A percentile compares a stretch with the other conserved stretches of the same genome.
phyloP scores from a whole-genome alignment of 164 flowering plant species.

The Kingdonia uniflora region DNA sequence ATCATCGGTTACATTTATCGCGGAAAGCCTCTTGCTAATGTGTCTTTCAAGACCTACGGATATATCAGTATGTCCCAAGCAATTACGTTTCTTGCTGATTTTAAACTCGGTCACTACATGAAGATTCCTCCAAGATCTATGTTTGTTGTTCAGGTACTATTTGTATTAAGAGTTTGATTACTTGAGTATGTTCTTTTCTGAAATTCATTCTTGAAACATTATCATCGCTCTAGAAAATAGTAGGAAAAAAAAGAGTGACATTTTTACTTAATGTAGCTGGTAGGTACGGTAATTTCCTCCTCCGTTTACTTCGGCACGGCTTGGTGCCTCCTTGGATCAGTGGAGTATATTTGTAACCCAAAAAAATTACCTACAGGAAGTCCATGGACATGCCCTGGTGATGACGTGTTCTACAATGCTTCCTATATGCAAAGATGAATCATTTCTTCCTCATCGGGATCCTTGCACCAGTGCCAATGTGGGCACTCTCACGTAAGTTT shows the following conservation, averaged over 20 bases:
- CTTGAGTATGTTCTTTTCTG: too few relatives aligned
- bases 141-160: slow-evolving; percentile 58
- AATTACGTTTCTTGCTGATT: slow-evolving; percentile 39
- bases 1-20: slow-evolving; percentile 55
- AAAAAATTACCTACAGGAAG: slow-evolving; percentile 27
- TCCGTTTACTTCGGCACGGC: slow-evolving; percentile 35
- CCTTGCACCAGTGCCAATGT: slow-evolving; percentile 41
- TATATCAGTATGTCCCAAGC: slow-evolving; percentile 45
- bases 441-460: slow-evolving; percentile 35
- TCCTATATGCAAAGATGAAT: slow-evolving; percentile 33
- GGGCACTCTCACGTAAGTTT: slow-evolving; percentile 26
- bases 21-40: slow-evolving; percentile 52
- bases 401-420: slow-evolving; percentile 31
- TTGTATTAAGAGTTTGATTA: background rate
- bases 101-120: slow-evolving; percentile 75
- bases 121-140: slow-evolving; percentile 66
- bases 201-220: too few relatives aligned
- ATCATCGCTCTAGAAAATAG: background rate
- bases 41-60: slow-evolving; percentile 56
- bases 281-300: slow-evolving; percentile 41
- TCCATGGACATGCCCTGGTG: slow-evolving; percentile 55
- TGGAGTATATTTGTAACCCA: slow-evolving; percentile 36
- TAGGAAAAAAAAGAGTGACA: background rate
- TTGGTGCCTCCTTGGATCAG: slow-evolving; percentile 48
- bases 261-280: slow-evolving; percentile 23